These are phyloP conservation scores for Pythium oligandrum DNA, from an alignment of 352 stramenopile species.

Conservation along the genomic window DNA sequence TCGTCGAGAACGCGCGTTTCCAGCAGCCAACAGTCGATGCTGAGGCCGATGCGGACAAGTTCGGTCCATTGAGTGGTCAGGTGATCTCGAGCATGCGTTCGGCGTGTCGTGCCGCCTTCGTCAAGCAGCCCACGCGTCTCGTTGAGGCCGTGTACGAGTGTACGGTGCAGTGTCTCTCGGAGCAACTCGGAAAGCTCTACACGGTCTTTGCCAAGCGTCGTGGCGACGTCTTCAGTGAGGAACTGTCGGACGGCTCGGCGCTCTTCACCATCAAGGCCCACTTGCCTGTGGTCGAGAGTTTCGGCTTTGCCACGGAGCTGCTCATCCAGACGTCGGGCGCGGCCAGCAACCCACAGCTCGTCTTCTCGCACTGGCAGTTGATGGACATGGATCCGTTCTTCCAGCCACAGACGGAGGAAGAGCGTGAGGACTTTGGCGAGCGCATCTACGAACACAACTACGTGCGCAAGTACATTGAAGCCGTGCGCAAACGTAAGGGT, in stretches of 20 bases:
- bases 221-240: slow-evolving; percentile 86
- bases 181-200: slow-evolving; percentile 94
- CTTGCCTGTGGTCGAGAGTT: slow-evolving; percentile 93
- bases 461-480: slow-evolving; percentile 93
- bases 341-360: slow-evolving; percentile 93
- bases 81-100: slow-evolving; percentile 80
- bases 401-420: slow-evolving; percentile 93
- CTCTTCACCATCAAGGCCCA: slow-evolving; percentile 93
- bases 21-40: slow-evolving; percentile 10
- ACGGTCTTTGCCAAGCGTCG: slow-evolving; percentile 91
- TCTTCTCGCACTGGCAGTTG: slow-evolving; percentile 94
- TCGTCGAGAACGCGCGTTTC: slow-evolving; percentile 78
- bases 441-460: slow-evolving; percentile 90
- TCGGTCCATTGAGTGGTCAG: slow-evolving; percentile 71
- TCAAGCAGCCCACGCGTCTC: slow-evolving; percentile 84
- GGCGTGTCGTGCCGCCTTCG: slow-evolving; percentile 65
- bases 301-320: slow-evolving; percentile 91
- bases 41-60: slow-evolving; percentile 26
- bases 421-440: slow-evolving; percentile 95
- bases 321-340: slow-evolving; percentile 93
- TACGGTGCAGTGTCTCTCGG: slow-evolving; percentile 80
- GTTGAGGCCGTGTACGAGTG: slow-evolving; percentile 91
- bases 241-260: slow-evolving; percentile 90
- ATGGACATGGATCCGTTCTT: slow-evolving; percentile 96
- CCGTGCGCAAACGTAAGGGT: slow-evolving; percentile 92